A percentile compares a stretch with the other conserved stretches of the same genome.
These are phyloP conservation scores for Syncephalastrum sp. DNA, from an alignment of 371 early-diverging fungal genomes.

Conservation along the genomic window DNA sequence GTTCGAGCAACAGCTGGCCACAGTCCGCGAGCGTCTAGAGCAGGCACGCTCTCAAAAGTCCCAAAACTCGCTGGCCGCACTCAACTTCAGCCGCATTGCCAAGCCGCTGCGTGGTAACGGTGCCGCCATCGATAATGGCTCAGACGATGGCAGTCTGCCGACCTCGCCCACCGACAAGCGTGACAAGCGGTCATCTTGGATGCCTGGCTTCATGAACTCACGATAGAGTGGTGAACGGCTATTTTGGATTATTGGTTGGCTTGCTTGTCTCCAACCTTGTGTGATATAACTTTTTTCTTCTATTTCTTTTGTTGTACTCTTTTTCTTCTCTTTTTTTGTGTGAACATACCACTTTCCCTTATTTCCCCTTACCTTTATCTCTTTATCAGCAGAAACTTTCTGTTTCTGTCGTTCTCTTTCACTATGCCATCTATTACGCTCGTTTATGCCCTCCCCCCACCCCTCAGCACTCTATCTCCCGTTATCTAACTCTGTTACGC, in stretches of 20 bases:
- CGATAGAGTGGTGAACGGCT: constrained; percentile 10
- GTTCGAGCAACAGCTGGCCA: constrained; percentile 80
- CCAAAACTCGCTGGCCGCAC: constrained; percentile 57
- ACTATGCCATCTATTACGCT: constrained; percentile 7
- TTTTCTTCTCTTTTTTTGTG: not conserved
- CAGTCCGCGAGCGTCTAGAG: constrained; percentile 78
- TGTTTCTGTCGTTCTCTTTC: constrained; percentile 4
- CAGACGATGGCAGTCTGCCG: constrained; percentile 12
- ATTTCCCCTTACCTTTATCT: constrained; percentile 3
- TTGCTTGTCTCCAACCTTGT: no score
- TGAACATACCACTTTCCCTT: constrained; percentile 2
- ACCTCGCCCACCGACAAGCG: constrained; percentile 30
- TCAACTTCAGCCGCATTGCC: constrained; percentile 87
- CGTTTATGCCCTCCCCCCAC: not conserved
- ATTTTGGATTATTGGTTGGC: no score
- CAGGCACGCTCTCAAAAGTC: constrained; percentile 68
- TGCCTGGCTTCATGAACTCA: constrained; percentile 33
- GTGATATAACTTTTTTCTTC: not conserved
- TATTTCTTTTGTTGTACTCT: constrained; percentile 3
- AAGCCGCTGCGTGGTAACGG: constrained; percentile 92
- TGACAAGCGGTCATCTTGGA: constrained; percentile 39
- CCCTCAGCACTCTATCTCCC: no score
- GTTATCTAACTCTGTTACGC: no score
- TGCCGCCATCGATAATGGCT: constrained; percentile 28
- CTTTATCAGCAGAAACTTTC: not conserved